These are phyloP conservation scores for Talaromyces sp. DNA, from an alignment of 2,329 filamentous ascomycete species.

Conservation along the genomic window DNA sequence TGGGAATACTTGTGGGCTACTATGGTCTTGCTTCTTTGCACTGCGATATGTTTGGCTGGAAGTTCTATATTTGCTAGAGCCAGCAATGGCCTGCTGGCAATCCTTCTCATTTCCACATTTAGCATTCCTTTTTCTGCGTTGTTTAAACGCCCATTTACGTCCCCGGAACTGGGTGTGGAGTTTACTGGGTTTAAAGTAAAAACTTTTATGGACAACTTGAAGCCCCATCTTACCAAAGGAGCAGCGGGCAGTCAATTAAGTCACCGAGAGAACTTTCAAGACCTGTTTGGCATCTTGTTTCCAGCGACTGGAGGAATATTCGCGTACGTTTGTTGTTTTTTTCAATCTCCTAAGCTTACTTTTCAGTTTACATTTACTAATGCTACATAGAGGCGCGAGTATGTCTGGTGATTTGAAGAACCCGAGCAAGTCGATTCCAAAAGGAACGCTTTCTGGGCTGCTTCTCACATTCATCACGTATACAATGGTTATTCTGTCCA, in stretches of 20 bases:
- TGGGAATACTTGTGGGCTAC: constrained; percentile 73
- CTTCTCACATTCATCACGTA: constrained; percentile 72
- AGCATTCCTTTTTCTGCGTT: constrained; percentile 79
- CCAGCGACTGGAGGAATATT: constrained; percentile 63
- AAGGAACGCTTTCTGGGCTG: constrained; percentile 76
- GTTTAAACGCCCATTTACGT: constrained; percentile 63
- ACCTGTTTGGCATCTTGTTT: constrained; percentile 82
- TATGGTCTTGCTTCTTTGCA: constrained; percentile 65
- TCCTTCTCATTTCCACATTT: constrained; percentile 68
- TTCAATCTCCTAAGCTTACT: not conserved
- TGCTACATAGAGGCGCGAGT: constrained; percentile 60
- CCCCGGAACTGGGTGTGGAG: constrained; percentile 58
- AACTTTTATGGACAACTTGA: constrained; percentile 70
- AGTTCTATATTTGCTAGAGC: constrained; percentile 75
- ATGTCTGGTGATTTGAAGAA: constrained; percentile 85
- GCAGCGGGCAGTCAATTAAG: constrained; percentile 58
- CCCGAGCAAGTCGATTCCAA: constrained; percentile 78
- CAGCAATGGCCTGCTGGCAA: constrained; percentile 68
- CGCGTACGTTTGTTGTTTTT: constrained; percentile 41
- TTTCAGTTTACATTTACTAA: constrained; percentile 40
- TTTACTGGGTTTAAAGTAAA: constrained; percentile 72
- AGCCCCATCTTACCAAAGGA: constrained; percentile 61
- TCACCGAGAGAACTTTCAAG: constrained; percentile 67
- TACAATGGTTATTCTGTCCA: constrained; percentile 68
- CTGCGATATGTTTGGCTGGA: constrained; percentile 70